A percentile compares a stretch with the other conserved stretches of the same genome.
These are phyloP conservation scores for Toxicodendron radicans DNA, from an alignment of 345 rosid species.

Conservation along the genomic window DNA sequence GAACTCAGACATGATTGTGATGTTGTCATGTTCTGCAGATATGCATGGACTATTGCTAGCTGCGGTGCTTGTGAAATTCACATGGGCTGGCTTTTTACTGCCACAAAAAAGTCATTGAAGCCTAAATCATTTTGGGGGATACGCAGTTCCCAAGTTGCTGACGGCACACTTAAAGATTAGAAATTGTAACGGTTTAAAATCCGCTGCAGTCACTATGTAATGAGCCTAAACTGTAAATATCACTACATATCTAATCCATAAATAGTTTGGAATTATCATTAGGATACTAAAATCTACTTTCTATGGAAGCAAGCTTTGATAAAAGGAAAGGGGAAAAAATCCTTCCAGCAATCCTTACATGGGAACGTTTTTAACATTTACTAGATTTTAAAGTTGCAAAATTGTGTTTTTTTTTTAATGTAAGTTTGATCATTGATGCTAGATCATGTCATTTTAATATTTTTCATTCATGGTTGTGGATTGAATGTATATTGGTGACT, in stretches of 20 bases:
- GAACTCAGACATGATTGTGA: not conserved
- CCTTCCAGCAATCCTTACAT: too few relatives aligned
- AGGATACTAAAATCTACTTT: not conserved
- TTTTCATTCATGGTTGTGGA: not conserved
- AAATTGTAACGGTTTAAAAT: not conserved
- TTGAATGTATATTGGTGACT: not conserved
- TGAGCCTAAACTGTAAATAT: constrained; percentile 21
- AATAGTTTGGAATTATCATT: not conserved
- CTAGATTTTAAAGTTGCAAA: not conserved
- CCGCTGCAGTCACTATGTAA: not conserved
- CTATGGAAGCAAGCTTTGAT: not conserved
- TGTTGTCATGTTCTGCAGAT: constrained; percentile 45
- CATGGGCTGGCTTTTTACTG: constrained; percentile 91
- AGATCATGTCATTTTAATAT: not conserved
- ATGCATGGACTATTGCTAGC: constrained; percentile 75
- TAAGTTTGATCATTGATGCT: not conserved
- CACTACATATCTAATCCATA: not conserved
- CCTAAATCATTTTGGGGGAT: constrained; percentile 91
- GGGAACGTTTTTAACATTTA: not conserved
- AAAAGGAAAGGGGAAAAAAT: not conserved
- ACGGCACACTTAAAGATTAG: constrained; percentile 32
- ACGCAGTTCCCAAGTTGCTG: constrained; percentile 73
- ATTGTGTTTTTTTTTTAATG: not conserved
- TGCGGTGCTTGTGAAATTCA: constrained; percentile 58
- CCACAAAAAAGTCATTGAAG: constrained; percentile 63